phyloP scores from a whole-genome alignment of 176 grass and related monocot genomes.

The Chloris gayana region DNA sequence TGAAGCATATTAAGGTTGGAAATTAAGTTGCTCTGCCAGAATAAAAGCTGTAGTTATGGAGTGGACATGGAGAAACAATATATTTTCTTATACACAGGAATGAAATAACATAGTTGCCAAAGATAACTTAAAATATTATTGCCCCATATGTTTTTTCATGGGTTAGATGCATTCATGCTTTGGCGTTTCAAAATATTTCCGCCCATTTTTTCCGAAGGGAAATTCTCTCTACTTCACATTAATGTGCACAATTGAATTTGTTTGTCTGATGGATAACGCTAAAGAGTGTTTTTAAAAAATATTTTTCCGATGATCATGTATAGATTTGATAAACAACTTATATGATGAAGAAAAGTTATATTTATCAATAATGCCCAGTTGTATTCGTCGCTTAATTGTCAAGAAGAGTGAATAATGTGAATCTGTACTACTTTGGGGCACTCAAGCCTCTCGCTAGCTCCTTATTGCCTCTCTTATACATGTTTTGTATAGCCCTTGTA shows the following conservation, averaged over 20 bases:
- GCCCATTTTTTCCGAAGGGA: not conserved
- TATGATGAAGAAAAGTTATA: too few species aligned
- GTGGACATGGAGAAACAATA: conserved; percentile 8
- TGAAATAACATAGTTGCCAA: conserved; percentile 25
- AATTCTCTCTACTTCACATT: conserved; percentile 7
- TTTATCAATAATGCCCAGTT: too few species aligned
- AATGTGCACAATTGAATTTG: not conserved
- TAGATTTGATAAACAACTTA: too few species aligned
- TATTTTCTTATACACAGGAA: not conserved
- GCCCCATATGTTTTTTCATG: conserved; percentile 12
- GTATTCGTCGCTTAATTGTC: too few species aligned
- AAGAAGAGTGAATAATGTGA: too few species aligned
- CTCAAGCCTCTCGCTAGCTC: not conserved
- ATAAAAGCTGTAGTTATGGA: conserved; percentile 17
- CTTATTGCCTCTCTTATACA: not conserved
- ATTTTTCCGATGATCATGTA: too few species aligned
- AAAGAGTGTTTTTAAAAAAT: too few species aligned
- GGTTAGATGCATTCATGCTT: not conserved
- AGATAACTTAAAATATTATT: conserved; percentile 25
- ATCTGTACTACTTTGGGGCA: too few species aligned
- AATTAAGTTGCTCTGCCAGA: conserved; percentile 30
- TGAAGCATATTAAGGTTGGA: conserved; percentile 30
- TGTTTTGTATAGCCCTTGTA: too few species aligned
- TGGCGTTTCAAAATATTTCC: not conserved
- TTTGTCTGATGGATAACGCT: too few species aligned